Evolutionary conservation across 2,329 filamentous ascomycete species (phyloP), one percentile per base, ranked within the genome.

Genomic region (Paraphoma chrysanthemicola): DNA sequence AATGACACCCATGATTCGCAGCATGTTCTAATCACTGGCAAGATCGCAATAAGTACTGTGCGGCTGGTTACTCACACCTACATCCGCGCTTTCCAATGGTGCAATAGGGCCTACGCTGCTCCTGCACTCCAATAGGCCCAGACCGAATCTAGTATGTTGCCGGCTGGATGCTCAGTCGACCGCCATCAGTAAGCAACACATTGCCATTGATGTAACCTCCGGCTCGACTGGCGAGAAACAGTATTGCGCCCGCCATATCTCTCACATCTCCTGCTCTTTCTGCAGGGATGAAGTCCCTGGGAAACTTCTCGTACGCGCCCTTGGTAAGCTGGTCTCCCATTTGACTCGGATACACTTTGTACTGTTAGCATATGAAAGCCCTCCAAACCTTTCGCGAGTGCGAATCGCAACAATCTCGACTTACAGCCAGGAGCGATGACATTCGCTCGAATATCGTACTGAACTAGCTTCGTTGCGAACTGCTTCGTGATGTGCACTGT

Each of bases 121-220:
- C 23, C 23, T 23, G 3, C 23, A 23, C 23, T 23, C 23, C 5
- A 3, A 36, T 7, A 36, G 6, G 10, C 7, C 7, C 3, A 7
- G 33, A 6, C 6, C 7, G 5, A 23, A 36, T 14, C 58, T 48
- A 74, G 41, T 72, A 74, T 2, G 64, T 69, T 9, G 61, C 51
- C 8, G 69, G 69, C 16, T 63, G 60, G 6, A 71, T 60, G 9
- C 61, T 53, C 48, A 77, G 48, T 41, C 77, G 67, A 1, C 79
- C 79, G 8, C 79, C 79, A 66, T 81, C 79, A 10, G 77, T 71
- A 1, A 83, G 68, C 44, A 81, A 73, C 12, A 84, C 76, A 59
- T 75, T 79, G 0, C 84, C 84, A 67, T 85, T 85, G 56, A 81
- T 74, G 65, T 85, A 86, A 6, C 72, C 76, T n/a, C 81, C 81